Evolutionary conservation across 2,329 filamentous ascomycete species (phyloP).

Genomic region (Colletotrichum neosansevieriae): DNA sequence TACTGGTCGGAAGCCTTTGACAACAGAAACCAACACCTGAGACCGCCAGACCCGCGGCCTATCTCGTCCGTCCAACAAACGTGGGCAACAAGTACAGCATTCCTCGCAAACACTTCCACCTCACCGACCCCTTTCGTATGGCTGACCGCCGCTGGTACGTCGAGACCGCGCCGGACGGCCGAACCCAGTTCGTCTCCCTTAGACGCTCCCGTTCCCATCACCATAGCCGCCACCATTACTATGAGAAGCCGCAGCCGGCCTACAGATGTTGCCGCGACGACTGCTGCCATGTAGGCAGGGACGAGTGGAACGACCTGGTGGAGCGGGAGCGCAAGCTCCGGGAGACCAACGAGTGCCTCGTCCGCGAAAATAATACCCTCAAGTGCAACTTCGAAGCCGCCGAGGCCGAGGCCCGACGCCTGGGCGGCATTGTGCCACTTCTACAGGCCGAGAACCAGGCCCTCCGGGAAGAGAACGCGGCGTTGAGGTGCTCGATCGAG

Average conservation of each 20-base stretch:
- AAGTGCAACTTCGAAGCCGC: constrained; percentile 51
- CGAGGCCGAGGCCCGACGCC: constrained; percentile 51
- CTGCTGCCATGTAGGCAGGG: constrained; percentile 51
- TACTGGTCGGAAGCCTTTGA: neutral
- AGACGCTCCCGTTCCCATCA: constrained; percentile 54
- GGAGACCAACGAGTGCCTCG: constrained; percentile 51
- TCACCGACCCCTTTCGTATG: constrained; percentile 45
- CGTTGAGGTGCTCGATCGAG: constrained; percentile 54
- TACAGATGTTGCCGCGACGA: constrained; percentile 45
- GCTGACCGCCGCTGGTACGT: constrained; percentile 51
- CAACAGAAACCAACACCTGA: neutral
- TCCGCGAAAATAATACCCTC: constrained; percentile 48
- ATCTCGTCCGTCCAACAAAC: constrained; percentile 27
- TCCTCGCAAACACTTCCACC: constrained; percentile 8
- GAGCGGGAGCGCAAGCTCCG: constrained; percentile 52
- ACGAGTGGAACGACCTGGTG: constrained; percentile 53
- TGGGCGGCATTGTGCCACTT: constrained; percentile 50
- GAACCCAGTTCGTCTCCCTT: constrained; percentile 53
- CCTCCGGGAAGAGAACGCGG: constrained; percentile 54
- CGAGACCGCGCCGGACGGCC: constrained; percentile 51
- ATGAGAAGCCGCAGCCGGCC: constrained; percentile 19
- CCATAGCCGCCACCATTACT: constrained; percentile 48
- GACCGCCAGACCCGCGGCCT: neutral
- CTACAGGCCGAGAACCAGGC: constrained; percentile 53
- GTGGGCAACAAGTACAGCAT: constrained; percentile 39